Evolutionary conservation across 805 yeast genomes (phyloP), one percentile per base, ranked within the genome.

Genomic region (Maudiozyma serrabonitensis): DNA sequence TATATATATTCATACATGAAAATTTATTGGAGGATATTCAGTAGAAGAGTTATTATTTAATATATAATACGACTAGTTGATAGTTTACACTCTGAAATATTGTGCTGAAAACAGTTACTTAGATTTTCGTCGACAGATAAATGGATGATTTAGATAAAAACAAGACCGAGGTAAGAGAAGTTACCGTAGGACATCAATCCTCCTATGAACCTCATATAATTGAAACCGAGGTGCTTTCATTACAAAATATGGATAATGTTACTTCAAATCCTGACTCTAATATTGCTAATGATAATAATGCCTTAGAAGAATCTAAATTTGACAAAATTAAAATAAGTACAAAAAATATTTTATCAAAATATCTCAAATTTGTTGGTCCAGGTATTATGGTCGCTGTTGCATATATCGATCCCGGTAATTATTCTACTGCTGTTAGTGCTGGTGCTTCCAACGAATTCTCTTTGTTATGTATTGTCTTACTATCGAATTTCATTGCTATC

Each of bases 401-500:
- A 1, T 90, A 89, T 61, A 85, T 89, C 75, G 97, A 89, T 63
- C 96, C 96, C 1, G 97, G 97, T 41, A 89, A 89, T 66, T 89
- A 87, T 67, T 80, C 95, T 42, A 86, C 96, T 0, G 88, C 93
- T 15, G 95, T 89, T 1, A 77, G 87, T 15, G 87, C 95, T 0
- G 97, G 96, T 46, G 90, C 95, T 2, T 75, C 80, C 49, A 85
- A 81, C 59, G 78, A 81, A 61, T 89, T 82, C 66, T 77, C 83
- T 50, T 75, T 88, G 47, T 72, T 89, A 46, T 85, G 87, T 64
- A 75, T 84, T 31, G 76, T 88, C 3, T 71, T 88, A 46, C 59
- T 88, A 50, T 83, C 95, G n/a, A 89, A 88, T 60, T 62, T 85
- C 46, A 81, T 87, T 69, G 96, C 96, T 0, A 85, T 88, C 28